These are phyloP conservation scores for Coniochaeta ligniaria DNA, from an alignment of 2,329 filamentous ascomycete species.

Conservation along the genomic window DNA sequence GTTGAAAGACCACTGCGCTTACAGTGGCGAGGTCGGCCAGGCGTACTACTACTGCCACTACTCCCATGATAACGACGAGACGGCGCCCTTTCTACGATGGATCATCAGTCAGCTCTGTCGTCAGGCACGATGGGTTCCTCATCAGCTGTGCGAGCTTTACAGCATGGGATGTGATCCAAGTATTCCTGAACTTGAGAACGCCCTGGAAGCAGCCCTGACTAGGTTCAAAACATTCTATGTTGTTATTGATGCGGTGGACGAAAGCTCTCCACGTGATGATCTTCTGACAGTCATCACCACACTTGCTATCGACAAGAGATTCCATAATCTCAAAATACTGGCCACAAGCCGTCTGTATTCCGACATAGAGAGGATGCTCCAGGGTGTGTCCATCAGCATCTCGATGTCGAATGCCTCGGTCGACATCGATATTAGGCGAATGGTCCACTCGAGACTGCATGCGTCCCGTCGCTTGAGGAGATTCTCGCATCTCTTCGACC, in stretches of 20 bases:
- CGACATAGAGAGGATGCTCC: neutral
- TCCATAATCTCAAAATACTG: constrained; percentile 17
- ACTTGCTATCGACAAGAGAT: constrained; percentile 9
- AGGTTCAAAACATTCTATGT: constrained; percentile 8
- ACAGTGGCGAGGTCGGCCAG: constrained; percentile 4
- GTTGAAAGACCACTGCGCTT: constrained; percentile 7
- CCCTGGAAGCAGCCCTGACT: constrained; percentile 1
- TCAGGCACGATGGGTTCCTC: constrained; percentile 5
- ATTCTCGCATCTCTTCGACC: neutral
- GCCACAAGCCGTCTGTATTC: neutral
- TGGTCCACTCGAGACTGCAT: neutral
- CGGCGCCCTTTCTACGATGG: constrained; percentile 12
- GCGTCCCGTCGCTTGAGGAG: neutral
- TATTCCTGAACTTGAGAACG: constrained; percentile 4
- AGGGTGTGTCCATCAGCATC: neutral
- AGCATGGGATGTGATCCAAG: constrained; percentile 6
- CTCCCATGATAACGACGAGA: constrained; percentile 10
- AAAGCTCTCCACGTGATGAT: constrained; percentile 8
- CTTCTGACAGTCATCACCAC: constrained; percentile 7
- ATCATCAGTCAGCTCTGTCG: constrained; percentile 9
- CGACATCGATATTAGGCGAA: constrained; percentile 11
- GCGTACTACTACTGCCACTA: constrained; percentile 16
- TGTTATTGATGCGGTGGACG: constrained; percentile 15
- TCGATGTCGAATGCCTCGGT: constrained; percentile 16
- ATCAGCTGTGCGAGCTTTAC: constrained; percentile 3